Percentiles rank a stretch among this genome's conserved stretches.
These are phyloP conservation scores for Dendrocalamus latiflorus DNA, from an alignment of 202 grass and related monocot genomes.

Conservation along the genomic window DNA sequence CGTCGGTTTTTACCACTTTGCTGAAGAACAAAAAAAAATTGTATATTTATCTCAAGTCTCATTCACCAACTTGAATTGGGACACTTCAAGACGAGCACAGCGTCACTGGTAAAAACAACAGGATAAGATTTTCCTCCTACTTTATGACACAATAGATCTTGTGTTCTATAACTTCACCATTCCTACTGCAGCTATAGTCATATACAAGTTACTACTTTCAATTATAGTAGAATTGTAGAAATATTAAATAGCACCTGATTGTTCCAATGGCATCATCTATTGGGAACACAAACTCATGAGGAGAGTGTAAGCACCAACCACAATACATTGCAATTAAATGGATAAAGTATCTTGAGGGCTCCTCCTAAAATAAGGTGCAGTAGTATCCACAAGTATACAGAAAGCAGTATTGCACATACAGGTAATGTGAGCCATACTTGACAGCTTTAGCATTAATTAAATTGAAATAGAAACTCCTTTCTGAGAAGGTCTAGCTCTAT, in stretches of 20 bases:
- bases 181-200: neutral
- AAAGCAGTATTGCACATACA: neutral
- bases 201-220: neutral
- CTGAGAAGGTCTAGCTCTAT: neutral
- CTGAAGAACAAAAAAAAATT: neutral
- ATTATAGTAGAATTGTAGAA: neutral
- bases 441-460: slow-evolving; percentile 4
- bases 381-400: neutral
- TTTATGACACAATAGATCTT: neutral
- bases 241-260: neutral
- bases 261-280: neutral
- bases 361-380: neutral
- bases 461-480: neutral
- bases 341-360: neutral
- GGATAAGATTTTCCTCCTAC: neutral
- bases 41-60: neutral
- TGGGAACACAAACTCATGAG: neutral
- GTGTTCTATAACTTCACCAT: neutral
- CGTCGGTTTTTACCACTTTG: neutral
- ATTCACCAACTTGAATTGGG: neutral
- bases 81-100: neutral
- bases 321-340: neutral
- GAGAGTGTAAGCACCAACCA: neutral
- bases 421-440: neutral
- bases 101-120: neutral